Percentiles rank a stretch among this genome's conserved stretches.
Evolutionary conservation across 805 yeast genomes (phyloP).

Genomic region (Tetrapisispora pingtungensis): DNA sequence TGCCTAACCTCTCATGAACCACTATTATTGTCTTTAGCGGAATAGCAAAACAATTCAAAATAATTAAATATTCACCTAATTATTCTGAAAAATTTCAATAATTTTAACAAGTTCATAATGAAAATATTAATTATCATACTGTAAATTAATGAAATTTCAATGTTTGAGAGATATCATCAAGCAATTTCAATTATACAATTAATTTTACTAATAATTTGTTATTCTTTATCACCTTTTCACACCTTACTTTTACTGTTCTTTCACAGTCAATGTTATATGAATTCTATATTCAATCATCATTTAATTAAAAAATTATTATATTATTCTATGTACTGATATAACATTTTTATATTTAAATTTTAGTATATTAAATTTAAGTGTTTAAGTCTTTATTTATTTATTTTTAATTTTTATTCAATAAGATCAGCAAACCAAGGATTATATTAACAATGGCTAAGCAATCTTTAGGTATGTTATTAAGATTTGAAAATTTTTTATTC

Average conservation of each 20-base stretch:
- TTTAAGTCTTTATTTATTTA: neutral
- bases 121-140: too few relatives aligned
- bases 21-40: too few relatives aligned
- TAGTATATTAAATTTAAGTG: neutral
- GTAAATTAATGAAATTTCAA: neutral
- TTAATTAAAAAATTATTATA: too few relatives aligned
- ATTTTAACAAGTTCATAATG: too few relatives aligned
- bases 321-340: too few relatives aligned
- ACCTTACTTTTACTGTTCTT: neutral
- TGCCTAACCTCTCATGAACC: neutral
- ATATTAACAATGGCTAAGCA: constrained; percentile 36
- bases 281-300: neutral
- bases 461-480: constrained; percentile 37
- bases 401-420: neutral
- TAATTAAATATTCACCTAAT: too few relatives aligned
- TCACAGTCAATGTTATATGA: too few relatives aligned
- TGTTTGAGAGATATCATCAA: too few relatives aligned
- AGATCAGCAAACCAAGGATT: constrained; percentile 11
- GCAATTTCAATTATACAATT: too few relatives aligned
- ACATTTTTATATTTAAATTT: too few relatives aligned
- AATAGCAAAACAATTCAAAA: too few relatives aligned
- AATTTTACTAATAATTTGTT: neutral
- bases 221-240: neutral
- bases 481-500: neutral
- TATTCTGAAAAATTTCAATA: too few relatives aligned